A percentile compares a stretch with the other conserved stretches of the same genome.
phyloP scores from a whole-genome alignment of 495 filamentous ascomycete genomes.

The Baudoinia panamericana region DNA sequence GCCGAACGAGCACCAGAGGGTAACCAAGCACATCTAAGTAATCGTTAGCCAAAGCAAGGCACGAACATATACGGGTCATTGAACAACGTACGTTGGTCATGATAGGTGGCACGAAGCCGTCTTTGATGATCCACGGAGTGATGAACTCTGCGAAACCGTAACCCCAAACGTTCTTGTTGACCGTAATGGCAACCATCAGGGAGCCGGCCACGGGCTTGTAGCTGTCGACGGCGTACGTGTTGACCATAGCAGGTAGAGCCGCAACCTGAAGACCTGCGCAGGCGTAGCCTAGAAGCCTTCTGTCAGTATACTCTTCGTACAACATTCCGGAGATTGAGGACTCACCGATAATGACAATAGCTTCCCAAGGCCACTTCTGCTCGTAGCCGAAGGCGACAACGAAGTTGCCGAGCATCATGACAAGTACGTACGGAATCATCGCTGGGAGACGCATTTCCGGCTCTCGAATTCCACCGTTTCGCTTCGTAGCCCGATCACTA shows the following conservation, averaged over 20 bases:
- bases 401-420: conserved; percentile 47
- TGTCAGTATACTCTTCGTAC: no score
- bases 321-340: no score
- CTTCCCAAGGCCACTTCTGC: conserved; percentile 26
- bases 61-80: no score
- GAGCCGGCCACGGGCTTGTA: conserved; percentile 38
- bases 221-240: conserved; percentile 45
- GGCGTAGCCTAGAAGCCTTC: no score
- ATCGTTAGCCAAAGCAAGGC: no score
- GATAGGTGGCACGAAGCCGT: conserved; percentile 21
- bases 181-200: conserved; percentile 31
- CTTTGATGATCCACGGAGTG: conserved; percentile 22
- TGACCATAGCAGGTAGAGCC: conserved; percentile 41
- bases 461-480: conserved; percentile 52
- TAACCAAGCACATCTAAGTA: conserved; percentile 40
- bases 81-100: conserved; percentile 24
- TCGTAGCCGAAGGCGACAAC: conserved; percentile 49
- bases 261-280: conserved; percentile 45
- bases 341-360: conserved; percentile 40
- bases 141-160: conserved; percentile 32
- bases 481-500: conserved; percentile 41
- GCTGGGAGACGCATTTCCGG: conserved; percentile 56
- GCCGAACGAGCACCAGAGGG: conserved; percentile 40
- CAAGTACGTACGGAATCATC: conserved; percentile 46
- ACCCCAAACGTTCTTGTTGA: conserved; percentile 34